phyloP scores from a whole-genome alignment of 202 grass and related monocot genomes.

The Zoysia matrella region DNA sequence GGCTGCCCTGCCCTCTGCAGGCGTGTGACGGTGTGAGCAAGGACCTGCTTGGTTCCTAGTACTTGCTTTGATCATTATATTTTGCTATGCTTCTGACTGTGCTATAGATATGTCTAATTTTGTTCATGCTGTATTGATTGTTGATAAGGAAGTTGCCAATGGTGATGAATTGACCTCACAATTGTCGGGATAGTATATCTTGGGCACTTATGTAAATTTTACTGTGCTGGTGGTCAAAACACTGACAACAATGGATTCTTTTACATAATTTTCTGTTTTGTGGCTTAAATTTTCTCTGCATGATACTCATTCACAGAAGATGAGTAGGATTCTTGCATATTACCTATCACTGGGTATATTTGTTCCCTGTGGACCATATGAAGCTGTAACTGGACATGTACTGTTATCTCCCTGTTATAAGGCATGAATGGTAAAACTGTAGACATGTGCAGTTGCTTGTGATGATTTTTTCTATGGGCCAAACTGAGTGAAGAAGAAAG shows the following conservation, averaged over 20 bases:
- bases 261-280: background rate
- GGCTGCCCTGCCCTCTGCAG: conserved; percentile 74
- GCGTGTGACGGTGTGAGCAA: conserved; percentile 40
- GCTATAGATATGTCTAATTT: conserved; percentile 25
- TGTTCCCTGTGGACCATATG: background rate
- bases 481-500: too few relatives aligned
- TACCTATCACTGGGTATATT: background rate
- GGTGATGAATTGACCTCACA: background rate
- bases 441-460: background rate
- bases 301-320: background rate
- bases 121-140: background rate
- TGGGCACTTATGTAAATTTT: too few relatives aligned
- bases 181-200: too few relatives aligned
- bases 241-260: background rate
- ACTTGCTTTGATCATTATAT: conserved; percentile 23
- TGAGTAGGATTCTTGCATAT: background rate
- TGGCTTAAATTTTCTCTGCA: background rate
- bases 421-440: background rate
- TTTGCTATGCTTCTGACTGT: background rate
- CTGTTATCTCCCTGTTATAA: background rate
- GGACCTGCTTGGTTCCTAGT: background rate
- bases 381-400: background rate
- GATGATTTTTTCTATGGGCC: background rate
- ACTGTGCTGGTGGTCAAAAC: too few relatives aligned
- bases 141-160: conserved; percentile 2